phyloP scores from a whole-genome alignment of 1,284 basidiomycete genomes.

The Coniferiporia weirii region DNA sequence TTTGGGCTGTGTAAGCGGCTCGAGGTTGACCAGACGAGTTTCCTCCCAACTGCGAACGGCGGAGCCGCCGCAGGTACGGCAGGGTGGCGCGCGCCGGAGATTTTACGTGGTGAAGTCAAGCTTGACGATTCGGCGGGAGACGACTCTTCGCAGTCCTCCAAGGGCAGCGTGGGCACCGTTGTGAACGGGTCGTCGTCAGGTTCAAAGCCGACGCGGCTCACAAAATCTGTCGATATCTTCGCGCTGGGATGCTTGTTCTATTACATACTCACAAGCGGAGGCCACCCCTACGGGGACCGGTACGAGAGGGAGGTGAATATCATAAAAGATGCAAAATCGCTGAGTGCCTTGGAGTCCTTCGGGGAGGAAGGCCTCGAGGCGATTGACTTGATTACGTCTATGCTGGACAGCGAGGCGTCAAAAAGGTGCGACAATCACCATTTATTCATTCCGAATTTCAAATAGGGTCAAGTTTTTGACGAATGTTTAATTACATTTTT shows the following conservation, averaged over 20 bases:
- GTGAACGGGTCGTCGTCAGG: constrained; percentile 32
- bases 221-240: constrained; percentile 92
- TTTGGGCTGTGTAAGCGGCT: constrained; percentile 92
- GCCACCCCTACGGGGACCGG: constrained; percentile 87
- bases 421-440: constrained; percentile 60
- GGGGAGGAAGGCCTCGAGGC: constrained; percentile 92
- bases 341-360: constrained; percentile 69
- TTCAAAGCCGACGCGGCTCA: constrained; percentile 62
- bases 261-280: constrained; percentile 82
- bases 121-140: constrained; percentile 72
- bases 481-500: background rate
- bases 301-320: constrained; percentile 93
- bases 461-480: background rate
- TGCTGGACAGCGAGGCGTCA: constrained; percentile 73
- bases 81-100: constrained; percentile 94
- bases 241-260: constrained; percentile 91
- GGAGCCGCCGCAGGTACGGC: constrained; percentile 87
- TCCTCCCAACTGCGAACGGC: constrained; percentile 75
- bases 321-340: constrained; percentile 67
- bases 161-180: constrained; percentile 53
- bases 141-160: constrained; percentile 58
- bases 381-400: constrained; percentile 66
- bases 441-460: no score
- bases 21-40: constrained; percentile 90
- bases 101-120: constrained; percentile 85